Evolutionary conservation across 2,329 filamentous ascomycete species (phyloP), one percentile per base, ranked within the genome.

Genomic region (Colletotrichum abscissum): DNA sequence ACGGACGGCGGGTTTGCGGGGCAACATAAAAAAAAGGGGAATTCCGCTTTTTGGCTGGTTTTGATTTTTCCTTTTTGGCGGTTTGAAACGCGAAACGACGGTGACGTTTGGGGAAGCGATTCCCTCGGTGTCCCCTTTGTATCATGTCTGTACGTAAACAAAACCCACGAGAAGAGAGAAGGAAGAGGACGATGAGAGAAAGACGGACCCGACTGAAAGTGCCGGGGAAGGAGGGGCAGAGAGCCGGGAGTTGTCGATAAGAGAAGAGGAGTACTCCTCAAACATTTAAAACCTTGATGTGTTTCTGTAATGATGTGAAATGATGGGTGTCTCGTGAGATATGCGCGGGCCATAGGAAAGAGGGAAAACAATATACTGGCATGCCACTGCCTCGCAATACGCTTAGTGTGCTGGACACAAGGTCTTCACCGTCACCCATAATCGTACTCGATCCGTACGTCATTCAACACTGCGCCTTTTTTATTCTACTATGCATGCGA

Each of bases 81-180:
- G 49, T 38, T 38, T 64, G 56, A 65, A 46, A 65, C 14, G 63
- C 52, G 49, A 54, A 38, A 64, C 59, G 70, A 70, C 70, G 59
- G 70, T 59, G 66, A 70, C 55, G 66, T 60, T 60, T 63, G 42
- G 46, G 46, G 69, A 69, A 72, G 69, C 69, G 60, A 73, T 69
- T 73, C 66, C 66, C 55, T 49, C 30, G n/a, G 30, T 71, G 56
- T 66, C 56, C 67, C 67, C 62, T 73, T 73, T 73, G 71, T 73
- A 73, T 71, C 67, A 73, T 66, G 71, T 73, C 67, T 71, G 62
- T 73, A 73, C 49, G 71, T 73, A 71, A 71, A 66, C 46, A 62
- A 71, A 71, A 54, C 62, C 71, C 49, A 73, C 67, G 60, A 71
- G 71, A 52, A 46, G 54, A 38, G 46, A 54, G 22, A 46, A 42